phyloP scores from a whole-genome alignment of 2,329 filamentous ascomycete genomes.

The Botryotinia globosa region DNA sequence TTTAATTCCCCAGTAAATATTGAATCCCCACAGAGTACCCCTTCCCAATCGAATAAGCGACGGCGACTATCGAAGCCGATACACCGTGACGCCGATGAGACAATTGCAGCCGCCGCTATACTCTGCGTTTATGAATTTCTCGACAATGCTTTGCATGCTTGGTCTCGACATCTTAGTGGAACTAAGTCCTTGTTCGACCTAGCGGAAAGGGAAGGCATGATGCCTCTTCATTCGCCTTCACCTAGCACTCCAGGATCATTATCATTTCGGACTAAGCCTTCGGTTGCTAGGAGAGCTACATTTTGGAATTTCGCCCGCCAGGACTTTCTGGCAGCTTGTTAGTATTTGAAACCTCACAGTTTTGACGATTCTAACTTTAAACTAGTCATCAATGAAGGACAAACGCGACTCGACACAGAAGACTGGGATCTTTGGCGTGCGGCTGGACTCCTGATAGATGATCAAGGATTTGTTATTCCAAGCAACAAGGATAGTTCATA shows the following conservation, averaged over 20 bases:
- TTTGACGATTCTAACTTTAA: background rate
- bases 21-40: conserved; percentile 29
- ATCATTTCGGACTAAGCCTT: conserved; percentile 42
- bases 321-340: conserved; percentile 62
- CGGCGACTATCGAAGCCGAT: conserved; percentile 44
- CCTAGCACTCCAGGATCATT: conserved; percentile 40
- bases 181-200: conserved; percentile 61
- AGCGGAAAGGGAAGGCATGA: conserved; percentile 48
- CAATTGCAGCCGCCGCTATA: conserved; percentile 63
- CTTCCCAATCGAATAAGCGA: conserved; percentile 39
- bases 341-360: conserved; percentile 30
- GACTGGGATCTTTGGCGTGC: conserved; percentile 63
- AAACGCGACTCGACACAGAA: conserved; percentile 59
- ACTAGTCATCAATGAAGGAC: conserved; percentile 56
- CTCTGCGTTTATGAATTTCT: conserved; percentile 66
- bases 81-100: conserved; percentile 51
- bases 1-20: conserved; percentile 31
- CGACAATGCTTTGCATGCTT: conserved; percentile 61
- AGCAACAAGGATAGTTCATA: conserved; percentile 43
- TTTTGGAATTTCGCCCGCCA: conserved; percentile 68
- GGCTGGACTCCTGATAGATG: conserved; percentile 57
- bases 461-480: conserved; percentile 49
- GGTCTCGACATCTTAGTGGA: conserved; percentile 63
- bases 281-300: conserved; percentile 55
- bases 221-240: conserved; percentile 43